Evolutionary conservation across 1,284 basidiomycete genomes (phyloP), one percentile per base, ranked within the genome.

Genomic region (Papiliotrema fonsecae): DNA sequence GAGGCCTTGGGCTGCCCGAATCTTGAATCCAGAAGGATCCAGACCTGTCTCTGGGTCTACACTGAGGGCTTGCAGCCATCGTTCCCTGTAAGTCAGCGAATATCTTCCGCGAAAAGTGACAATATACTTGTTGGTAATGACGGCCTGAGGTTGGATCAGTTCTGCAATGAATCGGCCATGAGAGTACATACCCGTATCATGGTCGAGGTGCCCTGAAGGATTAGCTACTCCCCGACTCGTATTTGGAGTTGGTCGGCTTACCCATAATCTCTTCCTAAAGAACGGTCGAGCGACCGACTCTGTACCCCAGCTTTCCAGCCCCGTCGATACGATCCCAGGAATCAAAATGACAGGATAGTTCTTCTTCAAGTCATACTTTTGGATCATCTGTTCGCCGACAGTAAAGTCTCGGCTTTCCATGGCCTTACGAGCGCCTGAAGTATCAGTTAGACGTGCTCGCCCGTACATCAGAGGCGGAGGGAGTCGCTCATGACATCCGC

Each of bases 11-110:
- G 89, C 91, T 9, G 93, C 89, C 30, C 94, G 80, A 39, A 97
- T 83, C 69, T 91, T 94, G 52, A 84, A 83, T n/a, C 84, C 87
- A 0, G 83, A 81, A 0, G 90, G 89, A 66, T 99, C 94, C 5
- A 98, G 78, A 0, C 94, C 96, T 0, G 93, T 96, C 31, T 84
- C 77, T 0, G 88, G 85, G 71, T 99, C 94, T 9, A 99, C 81
- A 76, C 87, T 84, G 73, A 98, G 82, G 0, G 92, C 85, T 25
- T 83, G 74, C 57, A 97, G 86, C 96, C 96, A 99, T 53, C 78
- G 79, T 40, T 86, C 85, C 56, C 84, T 84, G 63, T 89, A 88
- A 5, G 2, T 88, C 82, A 82, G 50, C 36, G 31, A 14, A 6
- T 9, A 18, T 30, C 25, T 7, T 9, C 9, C 40, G 13, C 11